A percentile compares a stretch with the other conserved stretches of the same genome.
Evolutionary conservation across 169 alveolate species (phyloP).

Genomic region (Miamiensis avidus): DNA sequence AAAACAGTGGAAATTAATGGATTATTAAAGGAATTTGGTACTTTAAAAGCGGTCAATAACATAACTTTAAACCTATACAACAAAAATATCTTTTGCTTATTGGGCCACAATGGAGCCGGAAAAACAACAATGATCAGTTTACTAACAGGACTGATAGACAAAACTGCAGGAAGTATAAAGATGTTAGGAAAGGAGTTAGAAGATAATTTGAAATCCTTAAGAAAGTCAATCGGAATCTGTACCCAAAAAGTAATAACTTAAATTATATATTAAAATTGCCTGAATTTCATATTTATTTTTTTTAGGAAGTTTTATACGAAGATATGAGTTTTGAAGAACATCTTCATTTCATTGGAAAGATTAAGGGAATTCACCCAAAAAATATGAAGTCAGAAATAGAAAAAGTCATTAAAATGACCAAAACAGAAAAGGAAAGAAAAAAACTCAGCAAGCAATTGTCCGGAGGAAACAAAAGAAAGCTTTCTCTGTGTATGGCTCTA

Average conservation of each 20-base stretch:
- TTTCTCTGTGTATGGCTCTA: slow-evolving; percentile 85
- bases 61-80: slow-evolving; percentile 39
- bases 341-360: slow-evolving; percentile 59
- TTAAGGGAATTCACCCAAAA: slow-evolving; percentile 63
- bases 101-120: slow-evolving; percentile 94
- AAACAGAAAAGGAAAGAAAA: slow-evolving; percentile 53
- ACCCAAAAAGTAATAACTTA: too few species aligned
- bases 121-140: slow-evolving; percentile 86
- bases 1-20: slow-evolving; percentile 49
- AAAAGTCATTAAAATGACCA: slow-evolving; percentile 63
- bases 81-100: slow-evolving; percentile 41
- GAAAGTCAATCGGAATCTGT: neutral
- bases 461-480: slow-evolving; percentile 89
- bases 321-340: slow-evolving; percentile 80
- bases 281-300: too few species aligned
- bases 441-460: slow-evolving; percentile 67
- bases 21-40: slow-evolving; percentile 54
- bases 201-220: neutral
- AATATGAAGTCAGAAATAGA: slow-evolving; percentile 45
- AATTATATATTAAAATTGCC: too few species aligned
- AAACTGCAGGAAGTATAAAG: slow-evolving; percentile 70
- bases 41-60: slow-evolving; percentile 64
- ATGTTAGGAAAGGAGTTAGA: neutral
- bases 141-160: slow-evolving; percentile 75
- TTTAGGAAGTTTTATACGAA: slow-evolving; percentile 61